Evolutionary conservation across 768 basidiomycete species (phyloP), one percentile per base, ranked within the genome.

Genomic region (Pisolithus microcarpus): DNA sequence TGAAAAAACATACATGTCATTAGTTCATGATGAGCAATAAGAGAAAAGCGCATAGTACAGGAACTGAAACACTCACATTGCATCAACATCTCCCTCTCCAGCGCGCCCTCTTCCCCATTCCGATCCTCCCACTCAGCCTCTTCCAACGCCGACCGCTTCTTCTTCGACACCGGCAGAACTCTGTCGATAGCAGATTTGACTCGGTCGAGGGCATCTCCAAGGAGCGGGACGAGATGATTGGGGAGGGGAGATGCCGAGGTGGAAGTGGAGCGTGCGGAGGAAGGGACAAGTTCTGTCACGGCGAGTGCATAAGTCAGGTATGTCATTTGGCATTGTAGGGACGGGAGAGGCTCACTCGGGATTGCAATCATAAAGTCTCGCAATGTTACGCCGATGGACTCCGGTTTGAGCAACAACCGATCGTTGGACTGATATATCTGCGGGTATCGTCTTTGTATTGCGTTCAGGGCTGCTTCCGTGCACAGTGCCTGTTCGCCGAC

Each of bases 331-430:
- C 2, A 21, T n/a, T 23, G 18, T 18, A 16, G 1, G 6, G 9
- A 7, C 53, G 49, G n/a, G 34, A 19, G 26, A 72, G 9, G 26
- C 84, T 48, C 60, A 96, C 95, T 95, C 69, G 96, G 92, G 51
- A 96, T 82, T 2, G 95, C 91, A 60, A 95, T 87, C 91, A 97
- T 91, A 63, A 99, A 99, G 65, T 99, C 96, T 38, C 90, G 76
- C 46, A 96, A 74, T 31, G 85, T 80, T 16, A 97, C 82, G 30
- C 76, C 75, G 55, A 98, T 96, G 2, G 84, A 83, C 60, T 90
- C 87, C 7, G 94, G 88, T 56, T 90, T 80, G 49, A 98, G 74
- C 45, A 92, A 62, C 2, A 97, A 71, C 9, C 96, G 76, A 54
- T 98, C 93, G 30, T 76, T 81, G 5, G 90, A 87, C 69, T 90